Percentiles rank a stretch among this genome's conserved stretches.
These are phyloP conservation scores for Aspergillus tubingensis DNA, from an alignment of 2,329 filamentous ascomycete genomes.

Conservation along the genomic window DNA sequence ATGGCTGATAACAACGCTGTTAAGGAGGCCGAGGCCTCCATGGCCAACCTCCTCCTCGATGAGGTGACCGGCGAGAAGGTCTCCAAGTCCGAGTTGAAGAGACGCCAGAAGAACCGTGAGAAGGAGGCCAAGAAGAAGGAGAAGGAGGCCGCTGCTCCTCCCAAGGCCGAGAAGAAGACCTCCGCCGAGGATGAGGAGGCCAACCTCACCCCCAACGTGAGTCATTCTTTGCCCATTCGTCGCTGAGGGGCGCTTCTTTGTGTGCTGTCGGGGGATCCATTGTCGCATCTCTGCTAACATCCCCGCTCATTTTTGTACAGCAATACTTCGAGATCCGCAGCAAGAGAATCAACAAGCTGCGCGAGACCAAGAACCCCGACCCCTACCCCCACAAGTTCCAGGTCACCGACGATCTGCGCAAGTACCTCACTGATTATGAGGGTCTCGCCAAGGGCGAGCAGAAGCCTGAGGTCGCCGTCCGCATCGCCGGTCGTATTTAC, in stretches of 20 bases:
- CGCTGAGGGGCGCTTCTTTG: neutral
- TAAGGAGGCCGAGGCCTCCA: constrained; percentile 49
- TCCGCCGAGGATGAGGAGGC: constrained; percentile 65
- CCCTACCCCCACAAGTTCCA: constrained; percentile 95
- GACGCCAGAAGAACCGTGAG: constrained; percentile 87
- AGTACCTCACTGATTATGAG: constrained; percentile 77
- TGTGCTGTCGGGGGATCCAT: neutral
- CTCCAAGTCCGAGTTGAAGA: constrained; percentile 90
- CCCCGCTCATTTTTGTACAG: constrained; percentile 41
- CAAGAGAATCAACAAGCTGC: constrained; percentile 74
- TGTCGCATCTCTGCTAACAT: constrained; percentile 15
- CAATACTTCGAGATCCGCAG: constrained; percentile 98
- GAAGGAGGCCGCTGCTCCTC: constrained; percentile 70
- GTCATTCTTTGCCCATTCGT: constrained; percentile 30
- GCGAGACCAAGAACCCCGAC: constrained; percentile 71
- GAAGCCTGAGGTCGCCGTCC: constrained; percentile 71
- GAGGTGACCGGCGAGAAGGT: constrained; percentile 87
- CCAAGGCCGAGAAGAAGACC: constrained; percentile 62
- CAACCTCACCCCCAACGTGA: constrained; percentile 73
- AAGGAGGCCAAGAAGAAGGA: constrained; percentile 85
- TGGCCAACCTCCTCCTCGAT: constrained; percentile 79
- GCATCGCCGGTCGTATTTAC: constrained; percentile 84
- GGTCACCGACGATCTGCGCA: constrained; percentile 76
- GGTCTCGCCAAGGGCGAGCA: constrained; percentile 83
- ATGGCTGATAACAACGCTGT: constrained; percentile 46